Evolutionary conservation across 768 basidiomycete species (phyloP).

Genomic region (Suillus brevipes): DNA sequence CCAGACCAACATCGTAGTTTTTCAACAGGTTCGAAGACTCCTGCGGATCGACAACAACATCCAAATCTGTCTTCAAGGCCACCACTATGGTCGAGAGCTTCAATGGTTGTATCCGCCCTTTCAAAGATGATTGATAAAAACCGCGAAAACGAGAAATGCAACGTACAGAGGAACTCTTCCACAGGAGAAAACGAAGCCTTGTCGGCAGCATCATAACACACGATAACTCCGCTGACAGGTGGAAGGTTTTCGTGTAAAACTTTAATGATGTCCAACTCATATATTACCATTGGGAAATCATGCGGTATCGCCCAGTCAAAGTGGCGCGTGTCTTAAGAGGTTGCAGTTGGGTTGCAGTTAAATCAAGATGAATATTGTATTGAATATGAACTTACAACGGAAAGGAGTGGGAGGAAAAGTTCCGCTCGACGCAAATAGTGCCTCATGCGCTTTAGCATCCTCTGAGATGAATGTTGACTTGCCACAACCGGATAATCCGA

Average conservation of each 20-base stretch:
- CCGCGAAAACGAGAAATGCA: slow-evolving; percentile 2
- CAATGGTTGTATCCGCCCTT: slow-evolving; percentile 60
- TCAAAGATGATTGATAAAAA: slow-evolving; percentile 14
- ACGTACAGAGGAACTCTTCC: slow-evolving; percentile 70
- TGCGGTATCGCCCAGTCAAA: slow-evolving; percentile 35
- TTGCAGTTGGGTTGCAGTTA: slow-evolving; percentile 29
- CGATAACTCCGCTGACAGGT: no score
- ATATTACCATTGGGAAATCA: slow-evolving; percentile 49
- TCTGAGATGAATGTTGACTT: no score
- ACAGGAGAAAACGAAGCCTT: slow-evolving; percentile 64
- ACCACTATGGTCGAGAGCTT: slow-evolving; percentile 71
- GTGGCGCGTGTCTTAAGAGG: slow-evolving; percentile 33
- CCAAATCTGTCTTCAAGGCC: slow-evolving; percentile 84
- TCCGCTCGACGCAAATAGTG: slow-evolving; percentile 31
- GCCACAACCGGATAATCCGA: slow-evolving; percentile 79
- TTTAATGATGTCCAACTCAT: slow-evolving; percentile 58
- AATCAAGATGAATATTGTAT: slow-evolving; percentile 5
- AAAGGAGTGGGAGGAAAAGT: slow-evolving; percentile 36
- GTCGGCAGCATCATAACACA: slow-evolving; percentile 70
- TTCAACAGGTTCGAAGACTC: slow-evolving; percentile 50
- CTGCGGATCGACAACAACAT: slow-evolving; percentile 56
- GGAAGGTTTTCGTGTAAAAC: slow-evolving; percentile 42
- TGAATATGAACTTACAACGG: slow-evolving; percentile 37
- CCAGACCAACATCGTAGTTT: slow-evolving; percentile 72
- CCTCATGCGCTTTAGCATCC: slow-evolving; percentile 56